Evolutionary conservation across 2,329 filamentous ascomycete genomes (phyloP), one percentile per base, ranked within the genome.

Genomic region (Phialophora expanda): DNA sequence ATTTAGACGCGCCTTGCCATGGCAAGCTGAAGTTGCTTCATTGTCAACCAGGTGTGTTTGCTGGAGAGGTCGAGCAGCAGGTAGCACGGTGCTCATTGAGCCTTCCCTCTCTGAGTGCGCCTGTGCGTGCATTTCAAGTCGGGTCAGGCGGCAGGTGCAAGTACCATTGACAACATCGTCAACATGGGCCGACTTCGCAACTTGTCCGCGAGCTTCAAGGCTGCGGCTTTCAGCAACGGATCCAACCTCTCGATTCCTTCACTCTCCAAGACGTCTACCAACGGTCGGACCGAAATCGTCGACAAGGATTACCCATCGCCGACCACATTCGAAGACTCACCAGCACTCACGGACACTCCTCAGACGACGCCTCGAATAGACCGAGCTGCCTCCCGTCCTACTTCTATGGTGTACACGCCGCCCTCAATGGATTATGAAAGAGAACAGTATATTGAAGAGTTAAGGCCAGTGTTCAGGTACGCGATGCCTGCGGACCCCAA

Each of bases 401-500:
- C 58, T 4, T 71, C 71, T 38, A 70, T 67, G 62, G 54, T 72
- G 11, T 73, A 69, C 53, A 66, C 65, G 24, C 92, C 93, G 75
- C 90, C 90, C 75, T 80, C 93, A 77, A 93, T 96, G 89, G 91
- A 96, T 74, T 85, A 95, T 70, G 87, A 87, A 75, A 85, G 89
- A 72, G 92, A 97, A 76, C 96, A 92, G 32, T 88, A 73, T 24
- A 66, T 95, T 69, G 93, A 95, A 44, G 95, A 99, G 83, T 84
- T 99, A 69, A 90, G 93, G 80, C 94, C 93, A 70, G 93, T 98
- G 74, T 98, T 98, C 79, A 91, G 87, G 67, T 70, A 61, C 20
- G 66, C 32, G 1, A 62, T 30, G 8, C 24, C 46, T 56, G 32
- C n/a, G 28, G 20, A 30, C 41, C 28, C 7, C 22, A 59, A 51